phyloP scores from a whole-genome alignment of 345 rosid genomes.

The Kandelia obovata region DNA sequence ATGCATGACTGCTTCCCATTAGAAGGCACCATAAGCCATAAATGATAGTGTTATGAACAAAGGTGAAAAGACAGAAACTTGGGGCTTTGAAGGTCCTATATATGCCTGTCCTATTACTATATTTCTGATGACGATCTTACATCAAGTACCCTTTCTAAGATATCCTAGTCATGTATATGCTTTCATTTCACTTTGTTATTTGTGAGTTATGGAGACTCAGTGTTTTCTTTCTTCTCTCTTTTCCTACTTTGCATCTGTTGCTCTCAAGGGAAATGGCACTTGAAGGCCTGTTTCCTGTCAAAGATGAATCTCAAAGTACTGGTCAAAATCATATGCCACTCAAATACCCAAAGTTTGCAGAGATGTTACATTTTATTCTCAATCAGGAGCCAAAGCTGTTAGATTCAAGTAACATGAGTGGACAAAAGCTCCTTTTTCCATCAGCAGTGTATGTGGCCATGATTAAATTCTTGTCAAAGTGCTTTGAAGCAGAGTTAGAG shows the following conservation, averaged over 20 bases:
- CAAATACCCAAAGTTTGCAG: conserved; percentile 65
- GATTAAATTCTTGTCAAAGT: conserved; percentile 72
- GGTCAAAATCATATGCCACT: conserved; percentile 38
- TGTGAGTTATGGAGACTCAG: conserved; percentile 8
- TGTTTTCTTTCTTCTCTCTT: conserved; percentile 5
- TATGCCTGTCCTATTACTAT: background rate
- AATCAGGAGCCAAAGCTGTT: conserved; percentile 71
- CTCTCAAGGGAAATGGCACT: conserved; percentile 77
- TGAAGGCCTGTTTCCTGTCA: conserved; percentile 69
- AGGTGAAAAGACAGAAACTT: background rate
- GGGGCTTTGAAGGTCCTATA: background rate
- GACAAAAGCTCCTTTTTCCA: conserved; percentile 73
- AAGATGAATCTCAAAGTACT: conserved; percentile 41
- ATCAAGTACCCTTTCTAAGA: background rate
- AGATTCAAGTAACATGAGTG: conserved; percentile 61
- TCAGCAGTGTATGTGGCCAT: conserved; percentile 68
- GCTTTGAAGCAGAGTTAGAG: conserved; percentile 78
- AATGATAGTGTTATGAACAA: background rate
- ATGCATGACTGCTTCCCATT: too few relatives aligned
- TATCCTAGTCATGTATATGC: too few relatives aligned
- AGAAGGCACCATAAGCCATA: too few relatives aligned
- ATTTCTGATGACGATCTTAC: background rate
- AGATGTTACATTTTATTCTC: conserved; percentile 68
- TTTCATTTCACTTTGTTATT: conserved; percentile 9
- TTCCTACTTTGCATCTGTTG: background rate